A percentile compares a stretch with the other conserved stretches of the same genome.
phyloP scores from a whole-genome alignment of 257 asterid genomes.

The Penstemon barbatus region DNA sequence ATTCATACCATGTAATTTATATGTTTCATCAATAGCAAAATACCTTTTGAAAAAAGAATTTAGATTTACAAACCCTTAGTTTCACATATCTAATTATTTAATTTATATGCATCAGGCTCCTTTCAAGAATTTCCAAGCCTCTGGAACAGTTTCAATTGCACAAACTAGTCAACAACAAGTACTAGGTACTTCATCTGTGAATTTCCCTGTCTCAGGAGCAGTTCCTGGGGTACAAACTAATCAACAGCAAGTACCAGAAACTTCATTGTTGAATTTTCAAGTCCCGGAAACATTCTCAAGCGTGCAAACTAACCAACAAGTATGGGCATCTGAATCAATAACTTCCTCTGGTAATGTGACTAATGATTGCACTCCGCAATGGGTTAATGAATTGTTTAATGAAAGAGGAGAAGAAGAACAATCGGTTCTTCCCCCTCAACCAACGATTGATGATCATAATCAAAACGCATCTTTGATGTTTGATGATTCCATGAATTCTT shows the following conservation, averaged over 20 bases:
- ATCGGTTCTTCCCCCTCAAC: conserved; percentile 11
- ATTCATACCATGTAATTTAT: too few relatives aligned
- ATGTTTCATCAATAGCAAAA: too few relatives aligned
- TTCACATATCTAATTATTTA: conserved; percentile 13
- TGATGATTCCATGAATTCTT: conserved; percentile 32
- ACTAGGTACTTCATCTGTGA: too few relatives aligned
- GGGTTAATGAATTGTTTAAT: conserved; percentile 9
- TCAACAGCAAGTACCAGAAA: not conserved
- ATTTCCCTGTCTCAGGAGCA: not conserved
- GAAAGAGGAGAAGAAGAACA: not conserved
- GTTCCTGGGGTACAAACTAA: not conserved
- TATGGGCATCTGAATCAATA: conserved; percentile 3
- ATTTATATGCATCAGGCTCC: conserved; percentile 28
- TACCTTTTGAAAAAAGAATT: too few relatives aligned
- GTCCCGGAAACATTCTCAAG: not conserved
- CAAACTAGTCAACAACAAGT: too few relatives aligned
- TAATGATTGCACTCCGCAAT: not conserved
- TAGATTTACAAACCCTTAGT: too few relatives aligned
- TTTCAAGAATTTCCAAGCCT: not conserved
- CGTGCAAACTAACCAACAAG: not conserved
- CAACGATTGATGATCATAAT: too few relatives aligned
- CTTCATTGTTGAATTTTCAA: too few relatives aligned
- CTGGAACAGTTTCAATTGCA: too few relatives aligned
- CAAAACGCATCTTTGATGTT: too few relatives aligned
- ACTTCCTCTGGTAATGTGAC: conserved; percentile 13